Evolutionary conservation across 768 basidiomycete genomes (phyloP), one percentile per base, ranked within the genome.

Genomic region (Hypholoma fasciculare): DNA sequence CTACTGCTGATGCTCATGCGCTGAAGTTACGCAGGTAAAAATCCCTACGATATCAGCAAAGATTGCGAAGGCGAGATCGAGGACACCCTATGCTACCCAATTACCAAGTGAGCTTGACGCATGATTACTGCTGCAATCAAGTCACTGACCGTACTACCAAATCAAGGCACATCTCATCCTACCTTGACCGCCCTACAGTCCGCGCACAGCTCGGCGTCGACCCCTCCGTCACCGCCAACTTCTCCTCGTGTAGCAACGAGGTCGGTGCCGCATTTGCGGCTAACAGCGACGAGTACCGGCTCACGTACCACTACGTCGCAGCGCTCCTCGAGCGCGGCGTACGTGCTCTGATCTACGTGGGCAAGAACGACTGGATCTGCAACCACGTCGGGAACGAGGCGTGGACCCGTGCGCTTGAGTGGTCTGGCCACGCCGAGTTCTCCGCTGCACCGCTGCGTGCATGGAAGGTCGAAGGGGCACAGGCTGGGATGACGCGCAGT

Each of bases 251-350:
- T 64, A 68, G 67, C 9, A 12, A 44, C 49, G 57, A 66, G 3
- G 85, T 94, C 46, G 69, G 69, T 0, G 1, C 4, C 4, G 82
- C 78, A 0, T 94, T 94, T 67, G 7, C 17, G n/a, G 47, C 40
- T 0, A 62, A 76, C 11, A 67, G 80, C 42, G 89, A 89, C 65
- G 52, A 57, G 17, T 61, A 63, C 40, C 76, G 75, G 26, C 75
- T 79, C 38, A 76, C 83, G 36, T 71, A 82, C 63, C 67, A 82
- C 71, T 84, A 89, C 70, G 77, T 90, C 60, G 78, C 82, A 1
- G 82, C 79, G 0, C 79, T 93, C 44, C 82, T 93, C n/a, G 90
- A 93, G 57, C 82, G 88, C n/a, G 85, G 85, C 0, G 75, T 94
- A 19, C 78, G 81, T 2, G 82, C 86, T 11, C 78, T 94, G 40